Percentiles rank a stretch among this genome's conserved stretches.
Evolutionary conservation across 768 basidiomycete genomes (phyloP).

Genomic region (Mycena filopes): DNA sequence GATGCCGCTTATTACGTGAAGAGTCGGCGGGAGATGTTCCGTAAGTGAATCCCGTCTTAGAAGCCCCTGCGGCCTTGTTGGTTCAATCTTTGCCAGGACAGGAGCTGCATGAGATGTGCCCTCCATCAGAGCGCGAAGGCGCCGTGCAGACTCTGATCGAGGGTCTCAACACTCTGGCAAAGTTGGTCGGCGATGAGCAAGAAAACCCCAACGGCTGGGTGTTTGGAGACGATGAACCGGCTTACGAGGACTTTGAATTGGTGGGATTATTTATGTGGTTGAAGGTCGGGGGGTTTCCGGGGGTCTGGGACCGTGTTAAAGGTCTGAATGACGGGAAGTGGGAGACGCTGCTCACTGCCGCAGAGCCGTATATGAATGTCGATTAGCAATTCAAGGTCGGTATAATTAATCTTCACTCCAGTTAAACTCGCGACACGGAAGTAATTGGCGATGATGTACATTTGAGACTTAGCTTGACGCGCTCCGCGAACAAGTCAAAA

Average conservation of each 20-base stretch:
- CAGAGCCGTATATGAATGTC: not conserved
- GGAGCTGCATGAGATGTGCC: conserved; percentile 14
- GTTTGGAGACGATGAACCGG: conserved; percentile 1
- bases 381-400: too few species aligned
- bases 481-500: too few species aligned
- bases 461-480: too few species aligned
- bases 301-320: not conserved
- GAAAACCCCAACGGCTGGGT: not conserved
- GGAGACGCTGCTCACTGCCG: not conserved
- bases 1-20: not conserved
- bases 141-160: not conserved
- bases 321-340: not conserved
- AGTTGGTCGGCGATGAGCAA: not conserved
- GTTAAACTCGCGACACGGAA: too few species aligned
- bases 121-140: not conserved
- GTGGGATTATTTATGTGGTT: conserved; percentile 6
- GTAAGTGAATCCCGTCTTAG: not conserved
- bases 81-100: not conserved
- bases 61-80: not conserved
- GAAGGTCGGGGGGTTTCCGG: conserved; percentile 6
- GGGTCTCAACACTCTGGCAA: not conserved
- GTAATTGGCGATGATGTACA: too few species aligned
- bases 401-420: too few species aligned
- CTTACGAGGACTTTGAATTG: conserved; percentile 10
- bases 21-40: conserved; percentile 5